These are phyloP conservation scores for cucumber (Cucumis sativus) DNA, from an alignment of 306 rosid species.

Conservation along the genomic window DNA sequence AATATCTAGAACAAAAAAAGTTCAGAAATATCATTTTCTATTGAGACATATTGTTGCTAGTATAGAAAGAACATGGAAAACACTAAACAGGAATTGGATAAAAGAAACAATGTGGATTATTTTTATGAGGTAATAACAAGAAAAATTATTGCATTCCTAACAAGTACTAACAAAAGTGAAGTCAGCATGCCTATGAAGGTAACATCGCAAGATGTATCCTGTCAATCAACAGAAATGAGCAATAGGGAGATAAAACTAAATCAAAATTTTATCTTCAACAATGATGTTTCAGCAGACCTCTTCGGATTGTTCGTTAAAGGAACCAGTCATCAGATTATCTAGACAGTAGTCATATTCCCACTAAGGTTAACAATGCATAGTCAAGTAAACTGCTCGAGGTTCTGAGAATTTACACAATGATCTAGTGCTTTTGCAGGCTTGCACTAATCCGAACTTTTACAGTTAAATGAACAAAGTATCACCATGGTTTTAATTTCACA, in stretches of 20 bases:
- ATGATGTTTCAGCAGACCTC: neutral
- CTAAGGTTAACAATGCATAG: neutral
- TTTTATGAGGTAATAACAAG: neutral
- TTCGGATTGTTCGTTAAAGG: neutral
- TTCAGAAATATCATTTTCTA: conserved; percentile 8
- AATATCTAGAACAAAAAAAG: conserved; percentile 37
- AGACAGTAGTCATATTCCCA: no score
- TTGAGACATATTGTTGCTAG: neutral
- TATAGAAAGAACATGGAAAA: neutral
- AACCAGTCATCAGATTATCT: neutral
- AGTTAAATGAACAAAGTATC: neutral
- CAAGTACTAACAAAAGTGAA: neutral
- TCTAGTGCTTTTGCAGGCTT: neutral
- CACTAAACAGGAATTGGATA: neutral
- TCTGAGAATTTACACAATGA: neutral
- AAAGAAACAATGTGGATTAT: neutral
- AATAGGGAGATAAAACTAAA: neutral
- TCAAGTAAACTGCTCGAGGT: neutral
- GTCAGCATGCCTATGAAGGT: neutral
- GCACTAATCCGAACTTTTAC: neutral
- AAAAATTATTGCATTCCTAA: neutral
- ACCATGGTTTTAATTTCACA: neutral
- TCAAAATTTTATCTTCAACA: neutral
- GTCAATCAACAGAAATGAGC: neutral
- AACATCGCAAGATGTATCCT: neutral